Percentiles rank a stretch among this genome's conserved stretches.
Conservation (phyloP, 345 rosid species). For the Crucihimalaya himalaica region DNA sequence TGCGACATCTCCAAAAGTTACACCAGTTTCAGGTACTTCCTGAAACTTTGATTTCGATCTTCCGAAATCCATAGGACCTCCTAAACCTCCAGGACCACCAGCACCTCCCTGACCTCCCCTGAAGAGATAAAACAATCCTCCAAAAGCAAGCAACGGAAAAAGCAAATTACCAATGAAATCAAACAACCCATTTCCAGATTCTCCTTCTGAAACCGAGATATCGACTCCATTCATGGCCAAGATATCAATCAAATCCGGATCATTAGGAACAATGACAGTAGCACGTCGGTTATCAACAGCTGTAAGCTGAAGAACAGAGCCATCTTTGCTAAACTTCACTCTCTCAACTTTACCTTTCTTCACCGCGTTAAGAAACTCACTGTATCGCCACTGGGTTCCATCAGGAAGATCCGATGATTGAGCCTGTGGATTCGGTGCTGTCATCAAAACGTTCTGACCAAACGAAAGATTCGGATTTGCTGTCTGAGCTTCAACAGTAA, state of each 20-base stretch:
- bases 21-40: slow-evolving; percentile 85
- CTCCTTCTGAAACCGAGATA: slow-evolving; percentile 79
- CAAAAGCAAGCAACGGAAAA: slow-evolving; percentile 65
- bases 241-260: slow-evolving; percentile 74
- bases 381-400: slow-evolving; percentile 76
- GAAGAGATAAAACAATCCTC: slow-evolving; percentile 69
- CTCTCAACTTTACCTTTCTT: slow-evolving; percentile 76
- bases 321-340: slow-evolving; percentile 77
- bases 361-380: slow-evolving; percentile 76
- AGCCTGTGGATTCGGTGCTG: slow-evolving; percentile 57
- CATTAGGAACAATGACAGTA: slow-evolving; percentile 61
- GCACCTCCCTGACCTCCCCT: slow-evolving; percentile 77
- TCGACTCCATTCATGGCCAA: slow-evolving; percentile 79
- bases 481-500: slow-evolving; percentile 48
- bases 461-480: slow-evolving; percentile 43
- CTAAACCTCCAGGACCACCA: slow-evolving; percentile 73
- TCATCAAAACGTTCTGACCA: slow-evolving; percentile 52
- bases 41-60: slow-evolving; percentile 79
- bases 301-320: slow-evolving; percentile 63
- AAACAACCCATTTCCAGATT: slow-evolving; percentile 62
- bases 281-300: slow-evolving; percentile 74
- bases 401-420: slow-evolving; percentile 68
- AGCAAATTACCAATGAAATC: slow-evolving; percentile 62
- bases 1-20: slow-evolving; percentile 74
- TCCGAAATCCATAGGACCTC: slow-evolving; percentile 91